phyloP scores from a whole-genome alignment of 148 eudicot genomes.

The Rhododendron griersonianum region DNA sequence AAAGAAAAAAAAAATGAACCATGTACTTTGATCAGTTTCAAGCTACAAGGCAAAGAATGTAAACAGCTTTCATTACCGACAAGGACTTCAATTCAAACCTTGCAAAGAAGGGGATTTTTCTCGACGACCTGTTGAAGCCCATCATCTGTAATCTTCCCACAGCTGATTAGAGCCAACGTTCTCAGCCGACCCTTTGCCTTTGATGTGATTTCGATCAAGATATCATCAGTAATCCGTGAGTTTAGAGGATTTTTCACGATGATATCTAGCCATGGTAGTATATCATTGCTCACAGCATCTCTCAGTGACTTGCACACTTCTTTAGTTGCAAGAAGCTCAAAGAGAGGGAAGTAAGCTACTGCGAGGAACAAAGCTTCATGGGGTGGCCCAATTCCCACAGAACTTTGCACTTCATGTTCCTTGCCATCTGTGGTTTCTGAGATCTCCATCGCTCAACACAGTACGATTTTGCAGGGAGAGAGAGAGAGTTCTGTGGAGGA shows the following conservation, averaged over 20 bases:
- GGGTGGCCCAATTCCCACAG: constrained; percentile 20
- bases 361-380: constrained; percentile 61
- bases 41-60: neutral
- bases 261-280: constrained; percentile 59
- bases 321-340: constrained; percentile 47
- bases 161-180: constrained; percentile 48
- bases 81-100: constrained; percentile 34
- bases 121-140: constrained; percentile 40
- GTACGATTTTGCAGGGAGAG: neutral
- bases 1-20: neutral
- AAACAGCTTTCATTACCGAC: neutral
- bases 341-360: constrained; percentile 61
- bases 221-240: constrained; percentile 36
- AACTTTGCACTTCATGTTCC: constrained; percentile 1
- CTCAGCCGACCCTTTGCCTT: constrained; percentile 51
- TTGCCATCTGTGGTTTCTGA: neutral
- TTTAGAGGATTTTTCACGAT: constrained; percentile 43
- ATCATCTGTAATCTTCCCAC: constrained; percentile 54
- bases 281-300: constrained; percentile 49
- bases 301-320: constrained; percentile 54
- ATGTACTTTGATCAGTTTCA: neutral
- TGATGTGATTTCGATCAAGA: constrained; percentile 39
- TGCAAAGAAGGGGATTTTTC: constrained; percentile 49
- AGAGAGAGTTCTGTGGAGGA: neutral
- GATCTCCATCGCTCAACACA: neutral